phyloP scores from a whole-genome alignment of 495 filamentous ascomycete genomes.

The Daldinia concentrica region DNA sequence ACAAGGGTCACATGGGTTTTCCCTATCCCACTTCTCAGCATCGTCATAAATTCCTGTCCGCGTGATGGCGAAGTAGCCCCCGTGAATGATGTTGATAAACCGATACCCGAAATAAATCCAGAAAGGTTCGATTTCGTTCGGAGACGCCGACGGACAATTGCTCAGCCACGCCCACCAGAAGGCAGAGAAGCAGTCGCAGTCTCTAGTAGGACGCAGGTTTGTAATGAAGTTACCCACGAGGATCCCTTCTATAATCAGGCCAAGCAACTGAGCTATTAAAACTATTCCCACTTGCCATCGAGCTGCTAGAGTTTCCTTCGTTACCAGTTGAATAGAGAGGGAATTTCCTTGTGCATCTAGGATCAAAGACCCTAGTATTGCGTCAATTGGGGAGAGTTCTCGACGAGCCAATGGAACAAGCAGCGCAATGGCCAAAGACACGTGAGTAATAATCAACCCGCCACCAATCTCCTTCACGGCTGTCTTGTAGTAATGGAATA shows the following conservation, averaged over 20 bases:
- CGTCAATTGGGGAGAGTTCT: background rate
- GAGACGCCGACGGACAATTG: background rate
- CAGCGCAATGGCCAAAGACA: background rate
- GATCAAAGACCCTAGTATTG: background rate
- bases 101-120: conserved; percentile 1
- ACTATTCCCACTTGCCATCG: background rate
- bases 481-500: background rate
- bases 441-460: background rate
- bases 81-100: background rate
- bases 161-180: background rate
- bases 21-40: background rate
- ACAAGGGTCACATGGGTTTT: background rate
- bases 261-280: background rate
- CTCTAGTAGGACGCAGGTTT: background rate
- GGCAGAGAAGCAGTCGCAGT: background rate
- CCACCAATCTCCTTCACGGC: background rate
- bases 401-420: background rate
- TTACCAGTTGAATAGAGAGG: background rate
- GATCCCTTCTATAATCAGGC: background rate
- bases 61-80: background rate
- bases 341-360: background rate
- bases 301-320: background rate
- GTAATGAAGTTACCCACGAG: background rate
- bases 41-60: background rate
- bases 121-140: background rate